Evolutionary conservation across 176 grass and related monocot genomes (phyloP).

Genomic region (Melocanna baccifera): DNA sequence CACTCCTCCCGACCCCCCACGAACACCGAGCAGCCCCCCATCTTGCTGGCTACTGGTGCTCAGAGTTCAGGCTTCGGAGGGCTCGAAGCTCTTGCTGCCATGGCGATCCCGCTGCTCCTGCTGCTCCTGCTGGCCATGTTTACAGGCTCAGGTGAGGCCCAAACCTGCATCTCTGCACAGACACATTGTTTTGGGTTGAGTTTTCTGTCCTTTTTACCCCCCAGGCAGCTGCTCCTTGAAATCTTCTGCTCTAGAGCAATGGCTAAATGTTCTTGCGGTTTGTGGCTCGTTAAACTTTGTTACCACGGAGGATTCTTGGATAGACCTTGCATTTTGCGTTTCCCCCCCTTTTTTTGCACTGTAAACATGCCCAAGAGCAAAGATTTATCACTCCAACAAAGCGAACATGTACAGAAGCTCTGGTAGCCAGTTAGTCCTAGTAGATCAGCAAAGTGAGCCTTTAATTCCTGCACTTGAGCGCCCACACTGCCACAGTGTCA

Average conservation of each 20-base stretch:
- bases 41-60: neutral
- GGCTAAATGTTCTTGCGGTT: neutral
- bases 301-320: no score
- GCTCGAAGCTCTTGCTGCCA: constrained; percentile 22
- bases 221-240: neutral
- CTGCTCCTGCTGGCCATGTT: constrained; percentile 46
- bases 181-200: neutral
- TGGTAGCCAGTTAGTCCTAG: neutral
- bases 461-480: neutral
- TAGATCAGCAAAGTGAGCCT: neutral
- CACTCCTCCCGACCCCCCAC: neutral
- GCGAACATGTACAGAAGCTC: neutral
- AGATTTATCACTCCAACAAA: neutral
- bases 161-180: neutral
- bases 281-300: neutral
- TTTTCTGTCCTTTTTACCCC: neutral
- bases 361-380: neutral
- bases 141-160: constrained; percentile 34
- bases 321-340: neutral
- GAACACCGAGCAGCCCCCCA: neutral
- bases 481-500: neutral
- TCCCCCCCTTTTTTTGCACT: neutral
- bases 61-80: neutral
- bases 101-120: constrained; percentile 39
- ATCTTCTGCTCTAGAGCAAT: neutral